Conservation (phyloP, 495 filamentous ascomycete species). For the Hypoxylon intermedium region DNA sequence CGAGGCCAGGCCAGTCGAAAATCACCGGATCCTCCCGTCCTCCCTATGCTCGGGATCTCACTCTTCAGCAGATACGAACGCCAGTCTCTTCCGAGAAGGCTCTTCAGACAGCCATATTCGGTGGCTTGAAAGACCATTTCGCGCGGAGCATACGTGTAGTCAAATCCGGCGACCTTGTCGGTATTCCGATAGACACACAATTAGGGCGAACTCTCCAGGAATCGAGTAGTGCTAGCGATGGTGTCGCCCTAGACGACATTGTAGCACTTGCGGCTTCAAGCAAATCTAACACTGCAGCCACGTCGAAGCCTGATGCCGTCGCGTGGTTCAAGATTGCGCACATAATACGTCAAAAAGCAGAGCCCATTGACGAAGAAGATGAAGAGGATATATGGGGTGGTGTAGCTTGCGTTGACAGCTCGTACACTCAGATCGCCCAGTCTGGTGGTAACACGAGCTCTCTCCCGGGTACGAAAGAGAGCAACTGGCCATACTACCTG, state of each 20-base stretch:
- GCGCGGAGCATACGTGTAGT: conserved; percentile 78
- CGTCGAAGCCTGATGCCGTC: conserved; percentile 63
- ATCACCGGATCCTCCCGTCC: conserved; percentile 69
- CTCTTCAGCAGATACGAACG: conserved; percentile 86
- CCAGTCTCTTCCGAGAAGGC: conserved; percentile 84
- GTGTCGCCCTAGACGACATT: conserved; percentile 70
- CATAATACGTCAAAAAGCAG: conserved; percentile 67
- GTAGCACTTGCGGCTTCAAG: conserved; percentile 52
- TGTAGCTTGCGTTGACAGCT: conserved; percentile 81
- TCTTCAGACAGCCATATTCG: conserved; percentile 82
- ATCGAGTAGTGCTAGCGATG: conserved; percentile 60
- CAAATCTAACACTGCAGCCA: conserved; percentile 31
- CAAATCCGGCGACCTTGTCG: conserved; percentile 84
- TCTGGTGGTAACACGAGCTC: conserved; percentile 81
- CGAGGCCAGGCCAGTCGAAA: conserved; percentile 52
- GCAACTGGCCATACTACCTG: conserved; percentile 86
- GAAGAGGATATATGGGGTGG: conserved; percentile 78
- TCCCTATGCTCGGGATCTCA: conserved; percentile 88
- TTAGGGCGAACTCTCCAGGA: conserved; percentile 79
- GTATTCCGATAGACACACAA: conserved; percentile 81
- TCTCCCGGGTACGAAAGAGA: conserved; percentile 74
- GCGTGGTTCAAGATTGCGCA: conserved; percentile 90
- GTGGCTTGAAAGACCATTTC: conserved; percentile 85
- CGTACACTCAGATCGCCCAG: conserved; percentile 84
- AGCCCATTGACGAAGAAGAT: conserved; percentile 49